A percentile compares a stretch with the other conserved stretches of the same genome.
These are phyloP conservation scores for Gynostemma pentaphyllum DNA, from an alignment of 306 rosid genomes.

Conservation along the genomic window DNA sequence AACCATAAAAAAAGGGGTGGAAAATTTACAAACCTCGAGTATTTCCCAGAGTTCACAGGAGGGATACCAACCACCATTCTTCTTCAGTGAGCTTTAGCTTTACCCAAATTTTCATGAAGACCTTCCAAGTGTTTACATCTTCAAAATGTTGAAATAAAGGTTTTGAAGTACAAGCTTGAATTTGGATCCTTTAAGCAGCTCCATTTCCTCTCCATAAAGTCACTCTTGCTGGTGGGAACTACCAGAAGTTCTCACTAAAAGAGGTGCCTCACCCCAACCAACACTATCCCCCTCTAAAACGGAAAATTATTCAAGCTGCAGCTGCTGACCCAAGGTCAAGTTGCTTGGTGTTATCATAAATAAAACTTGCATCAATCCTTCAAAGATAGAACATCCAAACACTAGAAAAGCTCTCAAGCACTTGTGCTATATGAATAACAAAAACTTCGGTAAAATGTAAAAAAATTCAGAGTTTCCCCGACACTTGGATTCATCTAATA, in stretches of 20 bases:
- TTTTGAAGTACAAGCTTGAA: neutral
- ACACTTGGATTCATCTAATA: neutral
- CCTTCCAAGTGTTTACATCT: neutral
- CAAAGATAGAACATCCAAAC: neutral
- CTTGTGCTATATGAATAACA: neutral
- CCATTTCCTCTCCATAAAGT: neutral
- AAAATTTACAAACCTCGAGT: neutral
- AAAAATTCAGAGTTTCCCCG: neutral
- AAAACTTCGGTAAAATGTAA: neutral
- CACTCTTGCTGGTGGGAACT: neutral
- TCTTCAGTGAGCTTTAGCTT: neutral
- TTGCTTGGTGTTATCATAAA: neutral
- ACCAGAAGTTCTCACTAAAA: neutral
- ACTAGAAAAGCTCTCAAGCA: neutral
- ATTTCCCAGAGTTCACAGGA: neutral
- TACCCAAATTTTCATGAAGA: neutral
- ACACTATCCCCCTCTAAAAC: neutral
- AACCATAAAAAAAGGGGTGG: neutral
- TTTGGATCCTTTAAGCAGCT: neutral
- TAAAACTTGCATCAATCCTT: neutral
- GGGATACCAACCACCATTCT: neutral
- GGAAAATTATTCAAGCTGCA: neutral
- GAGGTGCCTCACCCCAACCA: neutral
- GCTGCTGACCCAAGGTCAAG: neutral
- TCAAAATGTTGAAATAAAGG: neutral